These are phyloP conservation scores for Leccinum griseonigrum DNA, from an alignment of 1,284 basidiomycete genomes.

Conservation along the genomic window DNA sequence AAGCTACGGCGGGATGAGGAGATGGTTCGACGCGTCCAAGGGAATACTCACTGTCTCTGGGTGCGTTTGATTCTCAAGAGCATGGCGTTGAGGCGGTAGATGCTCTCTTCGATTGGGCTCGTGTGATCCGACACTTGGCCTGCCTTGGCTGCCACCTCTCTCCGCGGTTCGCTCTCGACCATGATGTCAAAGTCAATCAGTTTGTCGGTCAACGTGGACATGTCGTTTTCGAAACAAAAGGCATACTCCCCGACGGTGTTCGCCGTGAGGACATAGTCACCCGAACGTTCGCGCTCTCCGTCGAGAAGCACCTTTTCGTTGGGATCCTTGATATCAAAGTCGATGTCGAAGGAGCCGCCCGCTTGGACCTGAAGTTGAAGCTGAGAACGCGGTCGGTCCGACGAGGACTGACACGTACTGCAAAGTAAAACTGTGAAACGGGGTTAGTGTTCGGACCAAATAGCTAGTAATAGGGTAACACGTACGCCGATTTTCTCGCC, in stretches of 20 bases:
- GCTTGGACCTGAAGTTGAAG: constrained; percentile 74
- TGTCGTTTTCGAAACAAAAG: constrained; percentile 99
- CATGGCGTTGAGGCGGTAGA: constrained; percentile 85
- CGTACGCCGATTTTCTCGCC: constrained; percentile 88
- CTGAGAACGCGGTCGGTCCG: constrained; percentile 21
- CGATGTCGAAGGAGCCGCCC: constrained; percentile 95
- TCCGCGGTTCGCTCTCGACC: constrained; percentile 92
- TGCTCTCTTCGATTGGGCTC: constrained; percentile 87
- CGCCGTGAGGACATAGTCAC: constrained; percentile 96
- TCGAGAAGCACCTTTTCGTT: constrained; percentile 84
- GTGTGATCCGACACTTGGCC: constrained; percentile 90
- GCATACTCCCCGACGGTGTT: constrained; percentile 94
- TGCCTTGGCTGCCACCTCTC: constrained; percentile 77
- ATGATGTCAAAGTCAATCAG: constrained; percentile 97
- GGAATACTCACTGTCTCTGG: constrained; percentile 77
- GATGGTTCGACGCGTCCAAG: background rate
- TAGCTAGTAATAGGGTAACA: background rate
- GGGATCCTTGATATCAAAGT: constrained; percentile 92
- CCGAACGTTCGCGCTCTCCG: constrained; percentile 86
- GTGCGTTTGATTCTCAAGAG: constrained; percentile 84
- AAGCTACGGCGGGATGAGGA: constrained; percentile 46
- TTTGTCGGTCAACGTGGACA: constrained; percentile 87
- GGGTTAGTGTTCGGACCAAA: constrained; percentile 9
- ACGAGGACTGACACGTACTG: constrained; percentile 45
- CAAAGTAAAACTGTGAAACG: constrained; percentile 51